Percentiles rank a stretch among this genome's conserved stretches.
Evolutionary conservation across 345 rosid genomes (phyloP).

Genomic region (Eucalyptus pauciflora): DNA sequence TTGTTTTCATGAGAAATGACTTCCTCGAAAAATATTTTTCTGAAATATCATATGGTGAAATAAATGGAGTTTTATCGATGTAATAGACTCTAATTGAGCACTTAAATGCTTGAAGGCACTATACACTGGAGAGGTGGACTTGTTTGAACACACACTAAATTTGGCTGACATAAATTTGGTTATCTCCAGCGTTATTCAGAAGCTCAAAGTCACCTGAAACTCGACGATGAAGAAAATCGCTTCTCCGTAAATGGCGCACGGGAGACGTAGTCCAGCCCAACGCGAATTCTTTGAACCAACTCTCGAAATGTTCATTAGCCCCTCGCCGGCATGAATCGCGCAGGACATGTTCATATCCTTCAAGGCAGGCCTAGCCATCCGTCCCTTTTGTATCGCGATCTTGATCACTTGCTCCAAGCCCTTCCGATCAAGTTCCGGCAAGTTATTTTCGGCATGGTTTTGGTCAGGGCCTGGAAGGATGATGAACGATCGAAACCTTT

Average conservation of each 20-base stretch:
- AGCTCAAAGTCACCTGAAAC: background rate
- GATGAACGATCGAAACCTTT: background rate
- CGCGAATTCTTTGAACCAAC: background rate
- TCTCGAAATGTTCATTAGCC: no score
- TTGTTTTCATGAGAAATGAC: accelerated
- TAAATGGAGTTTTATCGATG: accelerated
- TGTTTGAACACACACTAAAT: no score
- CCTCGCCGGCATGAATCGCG: no score
- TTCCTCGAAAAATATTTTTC: accelerated
- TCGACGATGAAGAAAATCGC: background rate
- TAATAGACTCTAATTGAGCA: no score
- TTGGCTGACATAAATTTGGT: no score
- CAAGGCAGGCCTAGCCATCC: background rate
- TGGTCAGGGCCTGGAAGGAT: background rate
- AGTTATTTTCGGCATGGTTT: background rate
- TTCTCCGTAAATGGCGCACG: background rate
- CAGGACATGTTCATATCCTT: no score
- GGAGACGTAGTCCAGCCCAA: no score
- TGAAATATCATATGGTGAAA: accelerated
- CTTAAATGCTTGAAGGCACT: no score
- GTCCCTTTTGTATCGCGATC: background rate
- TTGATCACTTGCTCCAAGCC: background rate
- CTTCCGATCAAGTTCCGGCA: background rate
- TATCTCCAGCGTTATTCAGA: no score
- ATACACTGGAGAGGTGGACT: no score